Evolutionary conservation across 2,329 filamentous ascomycete genomes (phyloP).

Genomic region (Fusarium liriodendri): DNA sequence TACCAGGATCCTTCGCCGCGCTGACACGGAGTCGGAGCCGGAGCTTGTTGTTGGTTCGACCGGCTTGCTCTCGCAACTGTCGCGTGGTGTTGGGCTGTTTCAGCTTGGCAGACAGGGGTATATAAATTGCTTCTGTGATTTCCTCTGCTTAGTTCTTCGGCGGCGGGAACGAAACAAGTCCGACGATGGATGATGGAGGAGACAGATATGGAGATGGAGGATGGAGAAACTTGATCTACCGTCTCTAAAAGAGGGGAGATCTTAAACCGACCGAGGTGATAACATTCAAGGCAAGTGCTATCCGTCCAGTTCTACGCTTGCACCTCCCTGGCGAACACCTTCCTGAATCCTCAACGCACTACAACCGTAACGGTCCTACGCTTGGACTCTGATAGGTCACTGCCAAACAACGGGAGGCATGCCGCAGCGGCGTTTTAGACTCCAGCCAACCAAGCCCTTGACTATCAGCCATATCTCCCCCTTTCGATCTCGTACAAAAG

Average conservation of each 20-base stretch:
- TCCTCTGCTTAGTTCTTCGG: background rate
- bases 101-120: conserved; percentile 29
- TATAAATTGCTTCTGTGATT: background rate
- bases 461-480: conserved; percentile 23
- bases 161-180: background rate
- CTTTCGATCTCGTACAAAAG: conserved; percentile 11
- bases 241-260: conserved; percentile 12
- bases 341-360: conserved; percentile 17
- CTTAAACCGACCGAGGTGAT: conserved; percentile 11
- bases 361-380: conserved; percentile 25
- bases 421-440: conserved; percentile 4
- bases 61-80: conserved; percentile 8
- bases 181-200: background rate
- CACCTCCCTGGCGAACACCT: conserved; percentile 25
- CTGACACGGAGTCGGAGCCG: background rate
- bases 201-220: background rate
- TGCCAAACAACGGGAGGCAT: conserved; percentile 18
- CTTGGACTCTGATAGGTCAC: conserved; percentile 14
- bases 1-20: conserved; percentile 18
- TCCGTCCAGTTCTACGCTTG: conserved; percentile 9
- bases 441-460: conserved; percentile 21
- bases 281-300: conserved; percentile 15
- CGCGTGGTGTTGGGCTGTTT: conserved; percentile 20
- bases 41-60: background rate
- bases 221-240: conserved; percentile 3